Conservation (phyloP, 2,329 filamentous ascomycete species). For the Stromatinia cepivora region DNA sequence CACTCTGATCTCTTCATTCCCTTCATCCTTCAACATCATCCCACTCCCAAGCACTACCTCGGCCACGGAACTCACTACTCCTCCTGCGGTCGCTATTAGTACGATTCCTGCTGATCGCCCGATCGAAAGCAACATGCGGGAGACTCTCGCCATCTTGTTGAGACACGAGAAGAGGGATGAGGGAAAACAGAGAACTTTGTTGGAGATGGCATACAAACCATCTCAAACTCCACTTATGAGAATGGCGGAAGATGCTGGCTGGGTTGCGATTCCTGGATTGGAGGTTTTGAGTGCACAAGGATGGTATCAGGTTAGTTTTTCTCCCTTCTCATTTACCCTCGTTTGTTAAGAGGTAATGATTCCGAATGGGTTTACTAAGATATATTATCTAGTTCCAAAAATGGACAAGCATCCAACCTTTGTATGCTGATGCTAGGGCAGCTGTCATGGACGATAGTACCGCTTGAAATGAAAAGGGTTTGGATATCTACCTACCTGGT, state of each 20-base stretch:
- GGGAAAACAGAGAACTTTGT: conserved; percentile 56
- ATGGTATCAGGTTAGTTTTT: conserved; percentile 73
- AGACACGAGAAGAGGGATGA: conserved; percentile 43
- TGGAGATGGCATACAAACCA: conserved; percentile 98
- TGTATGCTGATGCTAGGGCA: conserved; percentile 68
- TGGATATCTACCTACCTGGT: neutral
- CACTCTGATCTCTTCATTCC: conserved; percentile 70
- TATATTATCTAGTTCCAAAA: conserved; percentile 62
- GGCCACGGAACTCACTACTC: conserved; percentile 49
- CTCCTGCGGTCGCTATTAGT: conserved; percentile 75
- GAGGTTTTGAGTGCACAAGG: conserved; percentile 89
- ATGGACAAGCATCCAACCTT: conserved; percentile 79
- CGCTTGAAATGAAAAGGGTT: neutral
- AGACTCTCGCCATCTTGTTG: conserved; percentile 60
- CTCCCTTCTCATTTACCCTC: neutral
- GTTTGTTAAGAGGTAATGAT: conserved; percentile 28
- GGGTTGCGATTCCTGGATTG: conserved; percentile 81
- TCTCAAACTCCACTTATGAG: conserved; percentile 80
- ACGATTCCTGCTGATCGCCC: conserved; percentile 88
- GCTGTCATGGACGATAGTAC: conserved; percentile 49
- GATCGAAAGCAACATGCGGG: conserved; percentile 70
- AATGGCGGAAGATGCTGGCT: conserved; percentile 73
- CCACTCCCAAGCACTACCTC: conserved; percentile 58
- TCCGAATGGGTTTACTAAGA: conserved; percentile 25
- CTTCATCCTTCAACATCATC: conserved; percentile 67